Conservation (phyloP, 768 basidiomycete species). For the Serendipita vermifera region DNA sequence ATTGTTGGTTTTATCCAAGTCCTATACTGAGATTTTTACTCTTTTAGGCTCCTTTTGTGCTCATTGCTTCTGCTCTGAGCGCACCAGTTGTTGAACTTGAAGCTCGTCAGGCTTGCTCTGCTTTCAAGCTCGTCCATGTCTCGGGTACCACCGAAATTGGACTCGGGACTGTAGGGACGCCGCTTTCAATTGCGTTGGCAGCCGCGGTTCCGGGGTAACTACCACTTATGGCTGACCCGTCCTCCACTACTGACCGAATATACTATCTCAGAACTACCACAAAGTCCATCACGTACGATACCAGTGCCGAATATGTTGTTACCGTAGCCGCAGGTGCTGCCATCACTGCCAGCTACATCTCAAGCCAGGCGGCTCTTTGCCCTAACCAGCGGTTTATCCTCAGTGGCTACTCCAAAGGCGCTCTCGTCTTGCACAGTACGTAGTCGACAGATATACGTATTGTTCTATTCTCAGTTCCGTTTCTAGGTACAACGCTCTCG, state of each 20-base stretch:
- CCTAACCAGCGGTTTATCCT: background rate
- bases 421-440: too few species aligned
- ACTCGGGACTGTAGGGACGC: background rate
- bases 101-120: background rate
- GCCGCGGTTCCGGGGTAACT: background rate
- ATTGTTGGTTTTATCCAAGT: too few species aligned
- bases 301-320: background rate
- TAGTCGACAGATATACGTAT: background rate
- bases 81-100: background rate
- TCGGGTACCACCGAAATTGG: background rate
- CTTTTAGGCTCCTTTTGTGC: background rate
- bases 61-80: background rate
- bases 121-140: background rate
- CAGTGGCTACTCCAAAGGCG: too few species aligned
- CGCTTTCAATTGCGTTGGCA: background rate
- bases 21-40: too few species aligned
- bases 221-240: background rate
- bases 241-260: background rate
- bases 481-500: background rate
- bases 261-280: background rate
- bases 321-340: slow-evolving; percentile 2
- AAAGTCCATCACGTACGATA: background rate
- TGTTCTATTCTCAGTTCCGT: background rate
- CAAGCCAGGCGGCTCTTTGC: background rate
- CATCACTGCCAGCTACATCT: background rate